Conservation (phyloP, 305 asterid species). For the Stenogyne calaminthoides region DNA sequence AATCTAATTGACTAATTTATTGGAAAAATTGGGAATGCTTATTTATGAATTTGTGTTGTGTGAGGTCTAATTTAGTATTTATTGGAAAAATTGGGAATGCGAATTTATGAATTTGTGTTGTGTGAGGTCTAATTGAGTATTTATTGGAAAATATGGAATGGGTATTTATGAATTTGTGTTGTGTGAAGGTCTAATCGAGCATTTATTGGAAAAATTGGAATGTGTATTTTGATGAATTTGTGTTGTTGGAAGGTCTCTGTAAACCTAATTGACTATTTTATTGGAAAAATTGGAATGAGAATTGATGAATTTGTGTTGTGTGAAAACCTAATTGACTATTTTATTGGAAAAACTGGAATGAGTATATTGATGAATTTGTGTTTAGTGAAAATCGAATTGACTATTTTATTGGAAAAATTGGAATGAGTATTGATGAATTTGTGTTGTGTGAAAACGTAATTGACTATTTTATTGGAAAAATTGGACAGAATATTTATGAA, state of each 20-base stretch:
- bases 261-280: background rate
- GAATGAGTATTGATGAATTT: background rate
- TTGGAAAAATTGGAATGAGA: background rate
- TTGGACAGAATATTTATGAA: no score
- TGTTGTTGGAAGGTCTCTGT: slow-evolving; percentile 39
- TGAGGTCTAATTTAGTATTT: no score
- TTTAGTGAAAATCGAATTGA: background rate
- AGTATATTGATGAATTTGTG: background rate
- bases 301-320: background rate
- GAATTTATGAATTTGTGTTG: no score
- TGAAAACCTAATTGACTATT: background rate
- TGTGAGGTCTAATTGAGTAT: no score
- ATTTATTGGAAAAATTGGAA: background rate
- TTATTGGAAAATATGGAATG: background rate
- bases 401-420: background rate
- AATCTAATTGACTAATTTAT: no score
- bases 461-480: no score
- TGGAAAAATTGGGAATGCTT: no score
- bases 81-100: no score
- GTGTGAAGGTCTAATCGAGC: background rate
- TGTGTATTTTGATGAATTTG: background rate
- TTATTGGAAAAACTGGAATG: no score
- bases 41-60: no score
- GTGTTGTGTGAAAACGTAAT: background rate
- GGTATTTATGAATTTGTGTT: no score